Base-by-base conservation (phyloP, 2,329 filamentous ascomycete genomes). In the Zymoseptoria passerinii region DNA sequence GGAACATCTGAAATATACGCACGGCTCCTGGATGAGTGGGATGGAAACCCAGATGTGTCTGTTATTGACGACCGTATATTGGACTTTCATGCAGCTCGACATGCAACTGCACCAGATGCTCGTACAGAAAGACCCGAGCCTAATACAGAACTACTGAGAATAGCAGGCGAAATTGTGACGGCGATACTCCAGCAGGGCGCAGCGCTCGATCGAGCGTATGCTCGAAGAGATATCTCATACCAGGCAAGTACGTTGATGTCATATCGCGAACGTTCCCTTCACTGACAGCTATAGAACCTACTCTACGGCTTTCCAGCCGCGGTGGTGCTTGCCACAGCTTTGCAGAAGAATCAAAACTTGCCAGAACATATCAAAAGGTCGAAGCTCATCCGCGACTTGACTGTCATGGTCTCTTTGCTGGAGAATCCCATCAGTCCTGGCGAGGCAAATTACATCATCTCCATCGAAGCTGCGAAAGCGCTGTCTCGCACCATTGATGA, bases 371-470 rank as follows among this genome's bases (percentile, higher is more conserved):
- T 66, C 40, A 61, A 58, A 20, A 58, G 61, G 0, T 55, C 60
- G 0, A 60, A 57, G n/a, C 56, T 66, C 4, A 55, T 66, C 18
- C 64, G 64, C 40, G 54, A 61, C 8, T 53, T 66, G 4, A 62
- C 64, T 2, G 65, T 67, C 6, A 62, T 64, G 28, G 58, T 65
- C 2, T 55, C 61, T 7, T 52, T 61, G 8, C 58, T 66, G n/a
- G 65, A 67, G 48, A 60, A 49, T 20, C 63, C 66, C 1, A 65
- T 58, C 53, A 50, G 44, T 7, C 60, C 54, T 1, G 58, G 57
- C 13, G 58, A 67, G 13, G 52, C 63, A 4, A 65, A 67, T n/a
- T 56, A 66, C 29, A 52, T 53, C n/a, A 52, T 66, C 9, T 64
- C 61, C 48, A 56, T 59, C 9, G 59, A 64, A 49, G 64, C 64